phyloP scores from a whole-genome alignment of 2,329 filamentous ascomycete genomes.

The Rhytidhysteron rufulum region DNA sequence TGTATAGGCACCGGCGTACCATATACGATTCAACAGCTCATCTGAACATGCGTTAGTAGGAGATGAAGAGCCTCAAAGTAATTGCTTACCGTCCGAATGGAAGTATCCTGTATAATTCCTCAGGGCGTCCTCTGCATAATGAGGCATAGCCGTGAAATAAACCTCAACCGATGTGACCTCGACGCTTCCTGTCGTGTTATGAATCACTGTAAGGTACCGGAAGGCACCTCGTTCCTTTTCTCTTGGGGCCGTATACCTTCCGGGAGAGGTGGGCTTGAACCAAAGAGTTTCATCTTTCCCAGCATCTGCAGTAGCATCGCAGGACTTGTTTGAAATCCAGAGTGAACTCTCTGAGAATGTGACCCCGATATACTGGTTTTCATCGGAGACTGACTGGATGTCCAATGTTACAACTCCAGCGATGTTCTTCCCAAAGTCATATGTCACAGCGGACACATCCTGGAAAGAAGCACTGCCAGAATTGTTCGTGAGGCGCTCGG shows the following conservation, averaged over 20 bases:
- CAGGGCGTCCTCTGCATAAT: slow-evolving; percentile 34
- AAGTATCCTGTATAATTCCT: slow-evolving; percentile 41
- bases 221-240: slow-evolving; percentile 45
- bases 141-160: slow-evolving; percentile 45
- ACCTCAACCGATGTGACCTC: slow-evolving; percentile 35
- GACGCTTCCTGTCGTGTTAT: slow-evolving; percentile 41
- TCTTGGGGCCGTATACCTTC: slow-evolving; percentile 39
- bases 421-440: slow-evolving; percentile 42
- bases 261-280: slow-evolving; percentile 40
- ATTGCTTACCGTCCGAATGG: slow-evolving; percentile 33
- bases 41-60: slow-evolving; percentile 20
- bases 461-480: slow-evolving; percentile 32
- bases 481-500: slow-evolving; percentile 27
- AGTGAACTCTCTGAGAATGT: slow-evolving; percentile 42
- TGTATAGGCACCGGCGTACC: slow-evolving; percentile 42
- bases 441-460: slow-evolving; percentile 36
- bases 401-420: slow-evolving; percentile 37
- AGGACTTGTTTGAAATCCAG: slow-evolving; percentile 46
- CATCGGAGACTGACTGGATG: slow-evolving; percentile 29
- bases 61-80: background rate
- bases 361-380: slow-evolving; percentile 39
- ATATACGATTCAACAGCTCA: slow-evolving; percentile 42
- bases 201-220: slow-evolving; percentile 43
- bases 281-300: slow-evolving; percentile 48
- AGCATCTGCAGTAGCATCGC: slow-evolving; percentile 46